Evolutionary conservation across 2,329 filamentous ascomycete genomes (phyloP), one percentile per base, ranked within the genome.

Genomic region (Ramularia endophylla): DNA sequence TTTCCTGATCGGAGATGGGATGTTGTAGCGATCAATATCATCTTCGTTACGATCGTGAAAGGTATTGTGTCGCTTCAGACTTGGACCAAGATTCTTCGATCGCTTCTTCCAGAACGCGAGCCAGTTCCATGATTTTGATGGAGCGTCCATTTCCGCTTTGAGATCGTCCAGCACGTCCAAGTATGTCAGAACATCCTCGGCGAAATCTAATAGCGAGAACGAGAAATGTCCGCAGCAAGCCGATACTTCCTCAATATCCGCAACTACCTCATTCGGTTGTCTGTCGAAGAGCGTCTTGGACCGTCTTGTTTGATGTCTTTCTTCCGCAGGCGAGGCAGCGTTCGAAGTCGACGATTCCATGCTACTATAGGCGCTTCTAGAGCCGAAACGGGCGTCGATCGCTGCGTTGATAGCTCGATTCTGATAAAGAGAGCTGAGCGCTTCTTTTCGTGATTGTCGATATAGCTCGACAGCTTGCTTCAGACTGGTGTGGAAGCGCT

Each of bases 181-280:
- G 54, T 94, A 92, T 9, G 77, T 77, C 51, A 86, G 80, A 68
- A 94, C 85, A 58, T 95, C 88, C 59, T 94, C 86, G 0, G 87
- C 89, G 58, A 97, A 90, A 52, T 92, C 85, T 48, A 92, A 78
- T 18, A 98, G 71, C 31, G 85, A 94, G 61, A 92, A 95, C 59
- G 86, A 90, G 60, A 97, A 98, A 64, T 97, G 89, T 0, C 92
- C 90, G 58, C 92, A 98, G 42, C 89, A 94, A n/a, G 92, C 90
- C 29, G 90, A 89, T 8, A 97, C 89, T 64, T 98, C 92, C 62
- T 98, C 92, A 43, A 95, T 88, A 62, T 97, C 92, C 2, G 90
- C 92, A 58, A 94, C 83, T 7, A 90, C 75, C 47, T 84, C 83
- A 38, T 87, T 42, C 1, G 48, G 51, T 11, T 41, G 38, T 27